Evolutionary conservation across 1,284 basidiomycete species (phyloP), one percentile per base, ranked within the genome.

Genomic region (Ganoderma leucocontextum): DNA sequence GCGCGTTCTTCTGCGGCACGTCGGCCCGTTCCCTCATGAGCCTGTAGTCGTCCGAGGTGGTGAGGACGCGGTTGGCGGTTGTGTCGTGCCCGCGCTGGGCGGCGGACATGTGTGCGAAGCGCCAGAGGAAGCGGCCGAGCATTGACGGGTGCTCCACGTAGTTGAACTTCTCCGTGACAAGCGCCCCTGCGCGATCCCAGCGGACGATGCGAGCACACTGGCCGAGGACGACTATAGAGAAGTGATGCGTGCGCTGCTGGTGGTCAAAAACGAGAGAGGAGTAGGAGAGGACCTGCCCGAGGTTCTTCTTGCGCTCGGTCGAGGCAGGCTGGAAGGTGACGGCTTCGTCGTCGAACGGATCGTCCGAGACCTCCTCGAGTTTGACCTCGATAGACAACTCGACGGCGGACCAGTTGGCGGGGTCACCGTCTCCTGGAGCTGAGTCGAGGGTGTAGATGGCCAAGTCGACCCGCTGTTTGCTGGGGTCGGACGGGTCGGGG

Each of bases 121-220:
- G 69, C 62, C 61, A 69, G 42, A 74, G 35, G 66, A 75, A 73
- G 5, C 66, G 42, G 19, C 13, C 47, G 5, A 74, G 62, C 35
- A 42, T 19, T 25, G 15, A 39, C 12, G 39, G 49, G 2, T 72
- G 41, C n/a, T 60, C 2, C 12, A 42, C 47, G 59, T 73, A 73
- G 62, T 66, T 38, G 66, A 73, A 65, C 59, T 68, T 63, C 60
- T 66, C 35, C 2, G 62, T 62, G 13, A 64, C 60, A 49, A 66
- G 22, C 15, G 61, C 15, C 13, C 68, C 68, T 0, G 70, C 52
- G 15, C 68, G 60, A 35, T 74, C 72, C 47, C 58, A 44, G 17
- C 63, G 47, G 25, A 63, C 17, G 35, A 74, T 25, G n/a, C 73
- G 69, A 7, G 60, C 68, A 33, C 44, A 62, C 9, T 63, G 25